Conservation (phyloP, 1,139 yeast genomes). For the Taphrina flavorubra region DNA sequence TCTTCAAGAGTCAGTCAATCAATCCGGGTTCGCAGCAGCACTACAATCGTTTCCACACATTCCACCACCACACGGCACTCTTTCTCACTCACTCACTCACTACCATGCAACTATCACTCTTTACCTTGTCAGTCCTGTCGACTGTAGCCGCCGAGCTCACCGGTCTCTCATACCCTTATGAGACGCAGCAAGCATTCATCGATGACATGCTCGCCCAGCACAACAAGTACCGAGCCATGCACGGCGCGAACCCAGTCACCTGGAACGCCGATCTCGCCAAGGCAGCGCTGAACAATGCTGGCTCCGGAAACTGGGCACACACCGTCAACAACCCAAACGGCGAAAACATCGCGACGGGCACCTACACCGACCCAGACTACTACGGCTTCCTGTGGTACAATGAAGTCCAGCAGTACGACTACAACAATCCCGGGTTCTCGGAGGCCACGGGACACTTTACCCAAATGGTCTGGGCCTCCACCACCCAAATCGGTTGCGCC, state of each 20-base stretch:
- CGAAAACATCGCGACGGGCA: slow-evolving; percentile 72
- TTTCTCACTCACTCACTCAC: slow-evolving; percentile 1
- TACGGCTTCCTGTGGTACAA: slow-evolving; percentile 77
- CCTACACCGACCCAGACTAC: slow-evolving; percentile 53
- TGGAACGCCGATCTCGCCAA: slow-evolving; percentile 66
- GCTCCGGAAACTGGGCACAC: slow-evolving; percentile 67
- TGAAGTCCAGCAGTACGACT: slow-evolving; percentile 65
- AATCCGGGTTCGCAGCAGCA: not conserved
- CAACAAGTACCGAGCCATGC: slow-evolving; percentile 65
- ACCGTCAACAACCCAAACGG: slow-evolving; percentile 69
- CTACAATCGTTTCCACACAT: not conserved
- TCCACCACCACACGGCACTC: not conserved
- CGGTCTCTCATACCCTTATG: slow-evolving; percentile 45
- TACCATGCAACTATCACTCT: slow-evolving; percentile 13
- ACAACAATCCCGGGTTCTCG: slow-evolving; percentile 52
- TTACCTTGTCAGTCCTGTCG: slow-evolving; percentile 40
- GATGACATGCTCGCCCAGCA: slow-evolving; percentile 59
- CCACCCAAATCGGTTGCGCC: slow-evolving; percentile 71
- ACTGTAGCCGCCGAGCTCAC: slow-evolving; percentile 45
- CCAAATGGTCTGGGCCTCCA: slow-evolving; percentile 71
- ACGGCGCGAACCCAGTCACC: slow-evolving; percentile 60
- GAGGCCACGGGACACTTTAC: slow-evolving; percentile 66
- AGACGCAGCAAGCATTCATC: slow-evolving; percentile 47
- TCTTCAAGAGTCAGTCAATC: slow-evolving; percentile 1
- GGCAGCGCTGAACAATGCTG: slow-evolving; percentile 66